Conservation (phyloP, 805 yeast species). For the Candida silvicultrix region DNA sequence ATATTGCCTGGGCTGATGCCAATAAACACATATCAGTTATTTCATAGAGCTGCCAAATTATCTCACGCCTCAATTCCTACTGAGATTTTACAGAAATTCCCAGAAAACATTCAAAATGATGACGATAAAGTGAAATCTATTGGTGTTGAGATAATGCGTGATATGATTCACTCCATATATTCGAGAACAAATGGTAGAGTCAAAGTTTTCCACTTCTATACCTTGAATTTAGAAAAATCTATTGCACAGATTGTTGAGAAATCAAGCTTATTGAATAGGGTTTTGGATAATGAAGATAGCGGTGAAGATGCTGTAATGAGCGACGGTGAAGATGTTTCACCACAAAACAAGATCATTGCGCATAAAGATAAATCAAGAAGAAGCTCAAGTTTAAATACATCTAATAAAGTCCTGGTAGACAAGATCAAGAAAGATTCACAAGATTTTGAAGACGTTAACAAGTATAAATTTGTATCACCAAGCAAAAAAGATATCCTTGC, state of each 20-base stretch:
- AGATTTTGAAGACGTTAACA: constrained; percentile 17
- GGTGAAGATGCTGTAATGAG: constrained; percentile 27
- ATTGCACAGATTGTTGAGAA: constrained; percentile 76
- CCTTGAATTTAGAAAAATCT: constrained; percentile 87
- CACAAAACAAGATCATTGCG: not conserved
- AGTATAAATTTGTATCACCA: constrained; percentile 23
- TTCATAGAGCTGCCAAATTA: constrained; percentile 81
- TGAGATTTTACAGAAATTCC: constrained; percentile 44
- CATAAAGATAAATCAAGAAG: constrained; percentile 11
- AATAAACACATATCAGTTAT: constrained; percentile 74
- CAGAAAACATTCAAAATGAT: constrained; percentile 53
- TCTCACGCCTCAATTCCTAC: constrained; percentile 82
- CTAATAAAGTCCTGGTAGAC: constrained; percentile 35
- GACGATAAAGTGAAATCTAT: constrained; percentile 74
- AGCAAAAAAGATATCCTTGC: constrained; percentile 59
- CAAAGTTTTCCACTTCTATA: constrained; percentile 89
- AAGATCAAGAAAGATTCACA: constrained; percentile 19
- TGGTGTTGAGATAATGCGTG: constrained; percentile 70
- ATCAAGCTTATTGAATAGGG: constrained; percentile 45
- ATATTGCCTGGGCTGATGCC: constrained; percentile 91
- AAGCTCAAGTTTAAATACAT: constrained; percentile 24
- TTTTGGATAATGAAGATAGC: constrained; percentile 37
- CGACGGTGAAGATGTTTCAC: constrained; percentile 14
- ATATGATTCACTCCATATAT: constrained; percentile 55
- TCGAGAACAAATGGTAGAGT: constrained; percentile 47